Percentiles rank a stretch among this genome's conserved stretches.
These are phyloP conservation scores for Carpinus fangiana DNA, from an alignment of 306 rosid species.

Conservation along the genomic window DNA sequence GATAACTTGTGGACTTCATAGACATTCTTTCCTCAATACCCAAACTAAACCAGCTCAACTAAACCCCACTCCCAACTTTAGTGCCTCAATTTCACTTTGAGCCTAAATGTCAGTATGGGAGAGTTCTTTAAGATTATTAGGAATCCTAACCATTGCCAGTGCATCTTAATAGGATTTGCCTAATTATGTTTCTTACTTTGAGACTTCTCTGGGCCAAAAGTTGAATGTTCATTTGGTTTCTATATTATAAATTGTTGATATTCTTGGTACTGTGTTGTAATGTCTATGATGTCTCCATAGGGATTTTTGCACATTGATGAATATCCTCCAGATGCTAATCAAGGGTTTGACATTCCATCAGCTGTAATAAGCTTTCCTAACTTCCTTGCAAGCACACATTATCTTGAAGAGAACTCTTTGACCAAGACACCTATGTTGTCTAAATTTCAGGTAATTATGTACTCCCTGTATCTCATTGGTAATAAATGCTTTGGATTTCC, in stretches of 20 bases:
- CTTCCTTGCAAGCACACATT: constrained; percentile 57
- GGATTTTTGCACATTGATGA: constrained; percentile 97
- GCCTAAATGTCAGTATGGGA: background rate
- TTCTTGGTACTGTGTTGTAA: constrained; percentile 18
- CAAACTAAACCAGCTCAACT: background rate
- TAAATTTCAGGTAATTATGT: constrained; percentile 60
- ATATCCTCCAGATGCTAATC: constrained; percentile 95
- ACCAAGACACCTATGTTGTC: constrained; percentile 64
- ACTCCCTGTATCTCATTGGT: constrained; percentile 7
- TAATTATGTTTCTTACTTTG: constrained; percentile 7
- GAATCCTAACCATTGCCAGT: background rate
- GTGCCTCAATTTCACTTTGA: background rate
- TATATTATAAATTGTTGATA: constrained; percentile 6
- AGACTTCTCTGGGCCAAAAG: constrained; percentile 12
- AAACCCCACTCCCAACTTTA: background rate
- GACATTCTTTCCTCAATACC: background rate
- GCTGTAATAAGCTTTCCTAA: constrained; percentile 85
- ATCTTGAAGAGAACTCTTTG: constrained; percentile 39
- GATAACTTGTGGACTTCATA: background rate
- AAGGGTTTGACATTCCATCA: constrained; percentile 96
- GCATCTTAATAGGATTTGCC: constrained; percentile 17
- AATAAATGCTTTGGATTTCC: constrained; percentile 6
- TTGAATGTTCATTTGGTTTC: constrained; percentile 22
- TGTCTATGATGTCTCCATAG: constrained; percentile 38
- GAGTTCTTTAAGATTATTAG: background rate